These are phyloP conservation scores for Xylaria cubensis DNA, from an alignment of 495 filamentous ascomycete species.

Conservation along the genomic window DNA sequence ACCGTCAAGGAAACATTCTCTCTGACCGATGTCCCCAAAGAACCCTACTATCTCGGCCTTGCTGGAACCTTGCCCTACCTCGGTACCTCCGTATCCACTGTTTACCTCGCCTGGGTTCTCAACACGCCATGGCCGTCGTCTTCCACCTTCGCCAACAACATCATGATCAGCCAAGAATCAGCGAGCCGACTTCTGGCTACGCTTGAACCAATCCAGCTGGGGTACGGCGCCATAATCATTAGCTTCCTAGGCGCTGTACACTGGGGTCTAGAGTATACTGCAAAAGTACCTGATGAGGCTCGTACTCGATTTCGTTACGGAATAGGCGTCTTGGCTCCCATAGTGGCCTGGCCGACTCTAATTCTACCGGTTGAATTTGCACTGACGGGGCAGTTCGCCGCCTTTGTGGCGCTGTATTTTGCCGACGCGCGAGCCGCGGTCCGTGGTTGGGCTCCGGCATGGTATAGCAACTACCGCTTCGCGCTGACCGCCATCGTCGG, in stretches of 20 bases:
- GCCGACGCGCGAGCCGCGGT: constrained; percentile 77
- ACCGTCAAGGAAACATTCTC: constrained; percentile 89
- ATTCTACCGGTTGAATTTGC: constrained; percentile 87
- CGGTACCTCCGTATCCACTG: constrained; percentile 84
- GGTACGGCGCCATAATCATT: constrained; percentile 92
- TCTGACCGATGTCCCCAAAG: constrained; percentile 75
- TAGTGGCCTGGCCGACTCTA: constrained; percentile 92
- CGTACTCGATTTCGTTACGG: constrained; percentile 70
- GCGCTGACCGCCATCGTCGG: constrained; percentile 95
- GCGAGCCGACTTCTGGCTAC: constrained; percentile 77
- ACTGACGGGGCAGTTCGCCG: constrained; percentile 85
- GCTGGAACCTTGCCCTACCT: constrained; percentile 92
- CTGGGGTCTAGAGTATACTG: constrained; percentile 81
- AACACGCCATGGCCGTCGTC: constrained; percentile 68
- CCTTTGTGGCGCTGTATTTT: constrained; percentile 90
- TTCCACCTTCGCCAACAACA: constrained; percentile 57
- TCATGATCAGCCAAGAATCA: constrained; percentile 70
- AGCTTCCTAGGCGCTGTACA: constrained; percentile 97
- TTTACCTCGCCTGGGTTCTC: constrained; percentile 84
- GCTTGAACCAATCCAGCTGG: constrained; percentile 90
- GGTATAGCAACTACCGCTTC: constrained; percentile 95
- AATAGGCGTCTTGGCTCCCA: constrained; percentile 81
- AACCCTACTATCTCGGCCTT: constrained; percentile 81
- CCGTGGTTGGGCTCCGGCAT: constrained; percentile 83
- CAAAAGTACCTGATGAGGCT: constrained; percentile 40